Evolutionary conservation across 2,329 filamentous ascomycete species (phyloP).

Genomic region (Colletotrichum karsti): DNA sequence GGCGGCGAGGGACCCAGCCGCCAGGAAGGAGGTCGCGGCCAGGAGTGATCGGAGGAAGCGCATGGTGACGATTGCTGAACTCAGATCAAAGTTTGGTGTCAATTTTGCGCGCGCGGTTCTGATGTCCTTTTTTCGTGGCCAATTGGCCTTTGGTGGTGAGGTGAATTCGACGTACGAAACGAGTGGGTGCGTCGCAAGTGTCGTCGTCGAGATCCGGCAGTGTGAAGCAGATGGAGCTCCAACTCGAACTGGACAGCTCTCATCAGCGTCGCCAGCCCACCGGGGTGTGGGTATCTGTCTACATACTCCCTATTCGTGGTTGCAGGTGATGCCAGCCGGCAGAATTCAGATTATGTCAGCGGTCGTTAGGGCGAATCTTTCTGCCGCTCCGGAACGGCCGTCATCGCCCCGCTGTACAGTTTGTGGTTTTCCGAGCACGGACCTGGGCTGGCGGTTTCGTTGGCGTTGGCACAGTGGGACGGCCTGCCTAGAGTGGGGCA

Average conservation of each 20-base stretch:
- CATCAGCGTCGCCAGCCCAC: slow-evolving; percentile 17
- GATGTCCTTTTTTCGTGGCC: neutral
- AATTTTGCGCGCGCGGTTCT: slow-evolving; percentile 31
- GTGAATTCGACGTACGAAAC: slow-evolving; percentile 18
- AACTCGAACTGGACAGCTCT: slow-evolving; percentile 27
- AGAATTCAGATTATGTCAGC: neutral
- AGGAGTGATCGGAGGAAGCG: slow-evolving; percentile 71
- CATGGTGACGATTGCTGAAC: slow-evolving; percentile 61
- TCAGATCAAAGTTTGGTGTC: slow-evolving; percentile 23
- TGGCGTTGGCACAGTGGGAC: neutral
- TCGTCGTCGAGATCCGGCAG: neutral
- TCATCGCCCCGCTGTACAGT: neutral
- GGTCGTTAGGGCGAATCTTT: neutral
- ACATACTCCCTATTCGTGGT: neutral
- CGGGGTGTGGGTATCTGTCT: neutral
- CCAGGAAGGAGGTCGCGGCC: slow-evolving; percentile 69
- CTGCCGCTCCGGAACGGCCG: neutral
- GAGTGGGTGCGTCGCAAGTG: slow-evolving; percentile 1
- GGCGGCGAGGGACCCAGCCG: slow-evolving; percentile 67
- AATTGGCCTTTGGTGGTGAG: slow-evolving; percentile 26
- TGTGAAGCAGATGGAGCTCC: neutral
- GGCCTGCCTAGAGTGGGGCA: neutral
- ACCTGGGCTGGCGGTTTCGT: neutral
- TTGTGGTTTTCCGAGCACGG: neutral
- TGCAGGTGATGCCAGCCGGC: neutral